These are phyloP conservation scores for Trichophyton rubrum DNA, from an alignment of 2,329 filamentous ascomycete species.

Conservation along the genomic window DNA sequence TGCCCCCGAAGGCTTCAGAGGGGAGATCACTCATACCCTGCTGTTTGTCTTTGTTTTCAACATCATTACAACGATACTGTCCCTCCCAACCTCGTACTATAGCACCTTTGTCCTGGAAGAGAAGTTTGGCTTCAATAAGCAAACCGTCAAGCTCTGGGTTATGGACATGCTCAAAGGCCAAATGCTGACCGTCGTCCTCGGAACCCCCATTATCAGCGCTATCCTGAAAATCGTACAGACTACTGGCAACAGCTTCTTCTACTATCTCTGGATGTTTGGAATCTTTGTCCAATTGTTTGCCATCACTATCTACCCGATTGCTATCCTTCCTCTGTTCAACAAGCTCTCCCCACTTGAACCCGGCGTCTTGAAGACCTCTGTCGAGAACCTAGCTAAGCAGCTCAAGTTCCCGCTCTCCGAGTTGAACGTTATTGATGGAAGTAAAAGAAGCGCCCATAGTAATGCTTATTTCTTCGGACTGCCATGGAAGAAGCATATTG, in stretches of 20 bases:
- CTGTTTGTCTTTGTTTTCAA: slow-evolving; percentile 84
- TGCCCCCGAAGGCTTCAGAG: slow-evolving; percentile 60
- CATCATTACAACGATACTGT: slow-evolving; percentile 64
- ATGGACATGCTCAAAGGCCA: slow-evolving; percentile 88
- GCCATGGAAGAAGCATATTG: slow-evolving; percentile 99
- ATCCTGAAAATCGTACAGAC: slow-evolving; percentile 90
- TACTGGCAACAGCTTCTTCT: slow-evolving; percentile 91
- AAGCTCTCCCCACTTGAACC: slow-evolving; percentile 87
- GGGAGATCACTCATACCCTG: slow-evolving; percentile 88
- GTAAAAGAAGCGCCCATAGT: slow-evolving; percentile 75
- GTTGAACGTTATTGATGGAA: slow-evolving; percentile 87
- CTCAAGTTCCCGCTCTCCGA: slow-evolving; percentile 87
- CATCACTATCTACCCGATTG: slow-evolving; percentile 91
- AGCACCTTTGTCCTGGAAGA: slow-evolving; percentile 93
- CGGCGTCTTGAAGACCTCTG: slow-evolving; percentile 73
- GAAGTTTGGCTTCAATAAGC: slow-evolving; percentile 98
- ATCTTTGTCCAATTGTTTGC: slow-evolving; percentile 82
- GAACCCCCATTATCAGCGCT: slow-evolving; percentile 76
- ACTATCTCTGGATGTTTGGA: slow-evolving; percentile 92
- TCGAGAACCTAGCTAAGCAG: slow-evolving; percentile 69
- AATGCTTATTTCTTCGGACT: slow-evolving; percentile 95
- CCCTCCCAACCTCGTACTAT: slow-evolving; percentile 74
- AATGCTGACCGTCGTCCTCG: slow-evolving; percentile 63
- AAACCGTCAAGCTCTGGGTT: slow-evolving; percentile 77
- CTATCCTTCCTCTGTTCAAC: slow-evolving; percentile 93